Conservation (phyloP, 192 early-diverging fungal genomes). For the Allomyces javanicus region DNA sequence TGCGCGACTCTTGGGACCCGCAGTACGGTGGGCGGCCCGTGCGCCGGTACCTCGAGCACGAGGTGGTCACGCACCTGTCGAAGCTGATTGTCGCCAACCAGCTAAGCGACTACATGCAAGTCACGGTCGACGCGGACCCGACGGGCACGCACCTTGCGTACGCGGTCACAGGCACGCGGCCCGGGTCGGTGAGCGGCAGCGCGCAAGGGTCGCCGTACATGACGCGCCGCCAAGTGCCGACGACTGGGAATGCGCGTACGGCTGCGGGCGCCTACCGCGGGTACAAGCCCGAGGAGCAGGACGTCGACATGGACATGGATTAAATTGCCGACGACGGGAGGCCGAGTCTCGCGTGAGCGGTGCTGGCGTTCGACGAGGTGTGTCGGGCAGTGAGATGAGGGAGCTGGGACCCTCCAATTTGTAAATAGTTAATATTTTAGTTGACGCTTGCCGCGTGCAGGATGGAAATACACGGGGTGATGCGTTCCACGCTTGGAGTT, state of each 20-base stretch:
- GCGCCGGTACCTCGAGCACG: slow-evolving; percentile 67
- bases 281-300: background rate
- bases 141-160: background rate
- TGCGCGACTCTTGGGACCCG: slow-evolving; percentile 70
- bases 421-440: no score
- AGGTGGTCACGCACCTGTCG: slow-evolving; percentile 62
- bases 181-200: background rate
- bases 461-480: no score
- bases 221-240: background rate
- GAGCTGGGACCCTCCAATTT: no score
- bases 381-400: no score
- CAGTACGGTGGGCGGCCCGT: slow-evolving; percentile 88
- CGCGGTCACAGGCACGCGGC: background rate
- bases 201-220: background rate
- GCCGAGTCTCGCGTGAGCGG: no score
- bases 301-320: background rate
- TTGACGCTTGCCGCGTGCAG: no score
- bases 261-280: background rate
- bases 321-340: background rate
- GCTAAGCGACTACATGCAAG: slow-evolving; percentile 31
- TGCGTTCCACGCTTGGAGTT: no score
- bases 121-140: slow-evolving; percentile 16
- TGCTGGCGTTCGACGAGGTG: no score
- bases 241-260: background rate
- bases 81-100: slow-evolving; percentile 44